Evolutionary conservation across 164 flowering plant species (phyloP), one percentile per base, ranked within the genome.

Genomic region (Magnolia kwangsiensis): DNA sequence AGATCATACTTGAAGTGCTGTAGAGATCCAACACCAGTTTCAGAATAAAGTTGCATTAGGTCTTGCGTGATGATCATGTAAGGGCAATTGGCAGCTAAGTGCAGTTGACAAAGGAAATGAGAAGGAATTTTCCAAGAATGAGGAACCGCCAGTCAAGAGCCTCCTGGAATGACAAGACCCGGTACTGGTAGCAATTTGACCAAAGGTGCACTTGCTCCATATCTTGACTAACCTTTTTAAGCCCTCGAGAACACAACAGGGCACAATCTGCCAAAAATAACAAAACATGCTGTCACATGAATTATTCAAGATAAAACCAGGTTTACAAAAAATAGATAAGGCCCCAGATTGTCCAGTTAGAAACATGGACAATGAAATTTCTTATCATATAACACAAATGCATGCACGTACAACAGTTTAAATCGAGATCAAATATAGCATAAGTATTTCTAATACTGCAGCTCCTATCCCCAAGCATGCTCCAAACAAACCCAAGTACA

Each of bases 81-180:
- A 74, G 61, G 79, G 78, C 72, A 78, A 77, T 71, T 50, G 81
- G 79, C 80, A 78, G 84, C 91, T 92, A 94, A 86, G 99, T 96
- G 89, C 92, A 88, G 80, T 96, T 96, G 84, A 93, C 95, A 85
- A 96, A 92, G 75, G 98, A 94, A 85, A 90, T 89, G 87, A 85
- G 87, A 84, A 86, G 88, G 78, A 87, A 89, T 79, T 85, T 88
- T 80, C 91, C 94, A 84, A 83, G 83, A 84, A 82, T 78, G 79
- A 85, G 81, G 85, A 90, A 90, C 88, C 94, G 87, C 98, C 96
- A 89, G 81, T 91, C 90, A 75, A 94, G 95, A 79, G 87, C 92
- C 90, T 93, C 90, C 80, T 87, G 90, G 86, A 91, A 86, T 78
- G 92, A 89, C 70, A 92, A 85, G 80, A 83, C 81, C 79, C 79